phyloP scores from a whole-genome alignment of 2,329 filamentous ascomycete genomes.

The Claviceps sp. region DNA sequence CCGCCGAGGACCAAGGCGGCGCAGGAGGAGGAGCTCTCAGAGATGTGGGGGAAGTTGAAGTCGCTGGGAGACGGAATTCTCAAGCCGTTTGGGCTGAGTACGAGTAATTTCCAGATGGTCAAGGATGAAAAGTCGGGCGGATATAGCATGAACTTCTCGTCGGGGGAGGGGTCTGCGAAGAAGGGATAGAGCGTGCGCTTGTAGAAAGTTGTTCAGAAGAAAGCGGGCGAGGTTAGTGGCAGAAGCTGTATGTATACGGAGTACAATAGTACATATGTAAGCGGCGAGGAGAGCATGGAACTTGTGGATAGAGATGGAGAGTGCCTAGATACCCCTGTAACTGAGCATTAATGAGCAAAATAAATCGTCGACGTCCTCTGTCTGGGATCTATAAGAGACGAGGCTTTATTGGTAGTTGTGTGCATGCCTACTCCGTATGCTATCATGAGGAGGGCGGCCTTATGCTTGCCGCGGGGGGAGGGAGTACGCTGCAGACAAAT shows the following conservation, averaged over 20 bases:
- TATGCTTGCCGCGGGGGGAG: too few relatives aligned
- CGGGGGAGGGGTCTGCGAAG: conserved; percentile 13
- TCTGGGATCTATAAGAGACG: too few relatives aligned
- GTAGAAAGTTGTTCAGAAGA: too few relatives aligned
- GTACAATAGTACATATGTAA: neutral
- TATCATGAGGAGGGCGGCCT: too few relatives aligned
- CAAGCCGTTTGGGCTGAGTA: conserved; percentile 86
- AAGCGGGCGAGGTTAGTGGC: too few relatives aligned
- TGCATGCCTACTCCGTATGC: too few relatives aligned
- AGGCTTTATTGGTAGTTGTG: too few relatives aligned
- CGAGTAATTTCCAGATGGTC: conserved; percentile 87
- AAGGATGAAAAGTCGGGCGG: conserved; percentile 83
- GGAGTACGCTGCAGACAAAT: too few relatives aligned
- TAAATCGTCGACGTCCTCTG: neutral
- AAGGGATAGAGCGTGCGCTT: neutral
- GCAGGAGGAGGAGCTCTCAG: conserved; percentile 74
- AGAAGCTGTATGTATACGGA: neutral
- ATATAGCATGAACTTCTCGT: conserved; percentile 82
- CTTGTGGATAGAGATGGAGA: neutral
- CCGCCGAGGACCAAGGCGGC: conserved; percentile 60
- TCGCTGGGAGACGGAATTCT: conserved; percentile 82
- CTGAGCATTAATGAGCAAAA: neutral
- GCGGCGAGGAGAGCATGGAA: neutral
- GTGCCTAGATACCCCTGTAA: neutral
- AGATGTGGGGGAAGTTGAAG: conserved; percentile 97